These are phyloP conservation scores for Kwoniella bestiolae DNA, from an alignment of 768 basidiomycete genomes.

Conservation along the genomic window DNA sequence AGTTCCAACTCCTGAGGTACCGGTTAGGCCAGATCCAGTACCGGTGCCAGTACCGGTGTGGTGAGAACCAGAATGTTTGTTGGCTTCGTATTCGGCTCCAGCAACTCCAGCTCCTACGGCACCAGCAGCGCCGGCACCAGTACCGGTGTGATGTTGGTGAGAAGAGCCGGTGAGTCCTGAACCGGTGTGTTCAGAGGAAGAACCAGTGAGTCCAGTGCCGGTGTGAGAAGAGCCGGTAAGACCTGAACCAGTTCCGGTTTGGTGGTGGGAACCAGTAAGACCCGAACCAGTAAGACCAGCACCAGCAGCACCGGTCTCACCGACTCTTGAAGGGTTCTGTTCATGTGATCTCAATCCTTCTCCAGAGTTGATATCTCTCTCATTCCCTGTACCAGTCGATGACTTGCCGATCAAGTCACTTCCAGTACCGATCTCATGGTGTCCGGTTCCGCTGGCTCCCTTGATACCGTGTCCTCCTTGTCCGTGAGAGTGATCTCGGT, in stretches of 20 bases:
- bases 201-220: not conserved
- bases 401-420: slow-evolving; percentile 6
- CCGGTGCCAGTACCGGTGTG: slow-evolving; percentile 1
- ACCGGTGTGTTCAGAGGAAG: too few relatives aligned
- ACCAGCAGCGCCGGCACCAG: slow-evolving; percentile 15
- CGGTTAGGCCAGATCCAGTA: slow-evolving; percentile 5
- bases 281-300: slow-evolving; percentile 4
- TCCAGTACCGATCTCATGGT: slow-evolving; percentile 7
- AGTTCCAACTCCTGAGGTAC: slow-evolving; percentile 5
- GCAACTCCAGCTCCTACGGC: slow-evolving; percentile 17
- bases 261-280: slow-evolving; percentile 13
- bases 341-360: slow-evolving; percentile 6
- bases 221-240: too few relatives aligned
- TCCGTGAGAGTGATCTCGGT: not conserved
- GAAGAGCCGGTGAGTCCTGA: not conserved
- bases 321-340: slow-evolving; percentile 10
- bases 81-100: slow-evolving; percentile 16
- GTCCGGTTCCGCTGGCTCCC: slow-evolving; percentile 4
- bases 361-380: slow-evolving; percentile 15
- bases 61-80: slow-evolving; percentile 12
- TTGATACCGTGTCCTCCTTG: slow-evolving; percentile 4
- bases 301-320: slow-evolving; percentile 1
- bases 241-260: not conserved
- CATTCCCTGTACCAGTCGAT: slow-evolving; percentile 11
- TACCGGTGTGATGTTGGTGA: slow-evolving; percentile 6